Conservation (phyloP, 768 basidiomycete genomes). For the Leccinum disarticulatum region DNA sequence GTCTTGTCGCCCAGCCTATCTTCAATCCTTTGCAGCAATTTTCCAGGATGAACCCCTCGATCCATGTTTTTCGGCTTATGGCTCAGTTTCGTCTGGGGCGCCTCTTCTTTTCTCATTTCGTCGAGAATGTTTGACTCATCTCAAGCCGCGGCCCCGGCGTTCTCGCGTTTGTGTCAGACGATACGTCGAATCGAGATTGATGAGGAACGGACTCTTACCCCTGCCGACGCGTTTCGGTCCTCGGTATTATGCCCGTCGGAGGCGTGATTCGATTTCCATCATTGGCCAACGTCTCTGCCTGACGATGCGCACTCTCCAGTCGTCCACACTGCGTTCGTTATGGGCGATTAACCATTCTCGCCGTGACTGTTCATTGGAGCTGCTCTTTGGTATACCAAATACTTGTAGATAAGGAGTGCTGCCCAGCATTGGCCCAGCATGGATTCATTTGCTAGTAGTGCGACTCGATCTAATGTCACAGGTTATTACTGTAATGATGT, state of each 20-base stretch:
- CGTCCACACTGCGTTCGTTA: neutral
- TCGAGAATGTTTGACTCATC: neutral
- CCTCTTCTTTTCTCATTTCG: neutral
- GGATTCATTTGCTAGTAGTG: neutral
- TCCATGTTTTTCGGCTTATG: neutral
- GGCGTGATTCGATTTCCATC: neutral
- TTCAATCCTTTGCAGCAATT: neutral
- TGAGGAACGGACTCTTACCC: neutral
- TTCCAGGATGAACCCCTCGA: too few relatives aligned
- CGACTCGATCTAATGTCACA: constrained; percentile 11
- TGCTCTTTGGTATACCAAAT: neutral
- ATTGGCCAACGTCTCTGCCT: neutral
- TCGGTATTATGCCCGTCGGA: neutral
- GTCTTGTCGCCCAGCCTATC: neutral
- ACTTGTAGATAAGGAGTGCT: neutral
- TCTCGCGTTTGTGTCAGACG: neutral
- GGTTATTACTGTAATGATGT: constrained; percentile 28
- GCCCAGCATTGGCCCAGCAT: neutral
- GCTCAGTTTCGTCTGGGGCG: neutral
- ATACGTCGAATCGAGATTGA: neutral
- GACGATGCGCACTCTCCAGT: too few relatives aligned
- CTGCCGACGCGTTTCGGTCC: neutral
- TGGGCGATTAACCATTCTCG: neutral
- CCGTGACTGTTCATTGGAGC: neutral
- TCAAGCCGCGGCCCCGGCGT: neutral